phyloP scores from a whole-genome alignment of 2,329 filamentous ascomycete genomes.

The Pleurostoma richardsiae region DNA sequence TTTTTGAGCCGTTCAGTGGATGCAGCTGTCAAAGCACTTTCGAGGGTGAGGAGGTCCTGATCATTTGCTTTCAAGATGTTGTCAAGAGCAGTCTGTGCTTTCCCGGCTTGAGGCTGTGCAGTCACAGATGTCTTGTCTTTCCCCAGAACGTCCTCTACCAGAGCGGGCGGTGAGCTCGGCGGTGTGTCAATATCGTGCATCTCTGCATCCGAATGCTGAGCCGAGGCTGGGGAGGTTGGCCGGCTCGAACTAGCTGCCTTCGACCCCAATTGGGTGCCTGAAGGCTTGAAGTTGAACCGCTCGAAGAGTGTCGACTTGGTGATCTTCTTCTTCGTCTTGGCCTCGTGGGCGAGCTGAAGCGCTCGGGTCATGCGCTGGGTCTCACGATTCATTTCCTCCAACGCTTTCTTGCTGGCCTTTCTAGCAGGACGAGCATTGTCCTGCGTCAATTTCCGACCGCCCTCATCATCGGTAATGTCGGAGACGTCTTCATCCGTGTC shows the following conservation, averaged over 20 bases:
- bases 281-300: slow-evolving; percentile 68
- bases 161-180: slow-evolving; percentile 61
- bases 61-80: slow-evolving; percentile 1
- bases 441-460: slow-evolving; percentile 63
- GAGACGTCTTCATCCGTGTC: slow-evolving; percentile 42
- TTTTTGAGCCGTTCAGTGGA: slow-evolving; percentile 39
- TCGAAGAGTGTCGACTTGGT: slow-evolving; percentile 78
- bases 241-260: slow-evolving; percentile 50
- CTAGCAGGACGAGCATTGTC: slow-evolving; percentile 61
- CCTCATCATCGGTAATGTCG: slow-evolving; percentile 57
- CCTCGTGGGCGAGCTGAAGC: slow-evolving; percentile 86
- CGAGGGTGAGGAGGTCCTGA: slow-evolving; percentile 20
- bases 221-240: slow-evolving; percentile 38
- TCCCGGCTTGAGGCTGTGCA: slow-evolving; percentile 1
- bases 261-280: slow-evolving; percentile 17
- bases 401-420: slow-evolving; percentile 88
- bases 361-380: slow-evolving; percentile 87
- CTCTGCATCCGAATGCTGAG: slow-evolving; percentile 44
- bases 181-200: slow-evolving; percentile 55
- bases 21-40: slow-evolving; percentile 25
- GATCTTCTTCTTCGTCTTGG: slow-evolving; percentile 87
- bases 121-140: slow-evolving; percentile 1
- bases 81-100: background rate
- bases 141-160: slow-evolving; percentile 20
- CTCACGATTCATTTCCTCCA: slow-evolving; percentile 92